Evolutionary conservation across 1,284 basidiomycete species (phyloP), one percentile per base, ranked within the genome.

Genomic region (Cerioporus squamosus): DNA sequence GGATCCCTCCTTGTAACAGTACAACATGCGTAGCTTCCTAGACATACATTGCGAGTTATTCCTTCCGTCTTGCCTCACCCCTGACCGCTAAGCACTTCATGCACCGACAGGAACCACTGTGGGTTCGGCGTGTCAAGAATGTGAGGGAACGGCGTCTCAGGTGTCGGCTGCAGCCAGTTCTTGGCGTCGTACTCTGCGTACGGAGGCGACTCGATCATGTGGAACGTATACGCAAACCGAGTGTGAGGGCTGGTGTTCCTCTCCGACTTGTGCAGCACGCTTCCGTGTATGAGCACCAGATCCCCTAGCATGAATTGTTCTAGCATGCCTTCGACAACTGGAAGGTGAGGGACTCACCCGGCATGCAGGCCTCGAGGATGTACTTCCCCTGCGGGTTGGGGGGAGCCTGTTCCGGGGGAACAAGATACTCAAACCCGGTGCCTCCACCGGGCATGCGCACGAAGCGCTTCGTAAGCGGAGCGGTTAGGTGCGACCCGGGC

Each of bases 151-250:
- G 93, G 93, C 86, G 91, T 89, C 22, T 79, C 82, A 10, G 77
- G 66, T 1, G 93, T 94, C 0, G 95, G 94, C 71, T 97, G 94
- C 57, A 97, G 78, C 94, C 93, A 95, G 71, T 94, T 94, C 80
- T 89, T 90, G 64, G 83, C 80, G 59, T 93, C 91, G 61, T 92
- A 93, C 47, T 69, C 67, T 1, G 86, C 88, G 64, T 84, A 71
- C 1, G 86, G 84, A 8, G 84, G 75, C 0, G 85, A 84, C 53
- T 93, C 91, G 45, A 93, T 87, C 90, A 92, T 95, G 70, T 97
- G 95, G 75, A 97, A 97, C 1, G 95, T 97, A 72, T 97, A 97
- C 38, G 94, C 94, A 68, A 92, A 93, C 18, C 95, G 84, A 2
- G 93, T 94, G 68, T 79, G 79, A 56, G 72, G 77, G 70, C 81